Evolutionary conservation across 2,329 filamentous ascomycete species (phyloP).

Genomic region (Calonectria fujianensis): DNA sequence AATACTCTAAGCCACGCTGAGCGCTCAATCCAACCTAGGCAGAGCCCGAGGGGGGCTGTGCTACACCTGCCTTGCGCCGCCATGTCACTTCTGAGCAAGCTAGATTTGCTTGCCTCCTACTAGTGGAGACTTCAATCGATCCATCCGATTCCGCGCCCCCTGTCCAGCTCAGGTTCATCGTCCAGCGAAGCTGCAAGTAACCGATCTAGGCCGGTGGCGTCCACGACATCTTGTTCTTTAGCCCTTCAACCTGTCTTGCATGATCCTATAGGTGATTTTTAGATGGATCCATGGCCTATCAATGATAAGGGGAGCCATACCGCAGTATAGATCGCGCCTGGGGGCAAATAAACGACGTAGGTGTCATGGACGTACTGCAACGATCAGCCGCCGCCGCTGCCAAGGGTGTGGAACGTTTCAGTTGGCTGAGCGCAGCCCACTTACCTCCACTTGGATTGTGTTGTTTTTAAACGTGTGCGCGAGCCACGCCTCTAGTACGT

Average conservation of each 20-base stretch:
- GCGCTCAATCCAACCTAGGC: not conserved
- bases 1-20: constrained; percentile 2
- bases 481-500: constrained; percentile 21
- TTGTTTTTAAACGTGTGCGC: constrained; percentile 14
- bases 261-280: not conserved
- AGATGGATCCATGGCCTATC: not conserved
- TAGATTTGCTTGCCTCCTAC: not conserved
- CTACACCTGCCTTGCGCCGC: not conserved
- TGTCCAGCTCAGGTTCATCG: not conserved
- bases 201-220: not conserved
- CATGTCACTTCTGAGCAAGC: no score
- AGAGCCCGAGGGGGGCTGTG: not conserved
- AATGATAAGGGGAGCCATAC: not conserved
- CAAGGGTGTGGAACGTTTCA: not conserved
- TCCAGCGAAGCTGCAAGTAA: not conserved
- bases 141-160: not conserved
- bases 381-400: not conserved
- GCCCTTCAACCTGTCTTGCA: not conserved
- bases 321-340: not conserved
- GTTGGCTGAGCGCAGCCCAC: not conserved
- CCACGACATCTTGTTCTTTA: constrained; percentile 10
- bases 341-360: not conserved
- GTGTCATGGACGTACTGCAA: not conserved
- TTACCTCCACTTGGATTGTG: constrained; percentile 20
- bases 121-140: not conserved